Conservation (phyloP, 1,284 basidiomycete species). For the Fomitopsis schrenkii region DNA sequence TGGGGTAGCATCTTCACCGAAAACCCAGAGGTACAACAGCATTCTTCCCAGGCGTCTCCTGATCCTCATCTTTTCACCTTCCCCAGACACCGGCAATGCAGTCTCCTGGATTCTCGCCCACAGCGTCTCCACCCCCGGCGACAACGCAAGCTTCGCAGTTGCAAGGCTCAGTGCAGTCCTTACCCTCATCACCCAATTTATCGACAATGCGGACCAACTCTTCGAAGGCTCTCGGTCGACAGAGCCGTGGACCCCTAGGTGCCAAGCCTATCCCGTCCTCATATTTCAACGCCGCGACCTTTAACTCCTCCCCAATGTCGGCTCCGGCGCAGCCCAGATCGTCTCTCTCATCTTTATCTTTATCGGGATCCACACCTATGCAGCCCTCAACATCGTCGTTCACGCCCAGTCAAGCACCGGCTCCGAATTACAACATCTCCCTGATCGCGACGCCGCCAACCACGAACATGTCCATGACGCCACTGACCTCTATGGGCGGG, state of each 20-base stretch:
- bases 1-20: slow-evolving; percentile 71
- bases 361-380: slow-evolving; percentile 7
- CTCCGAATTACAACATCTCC: slow-evolving; percentile 28
- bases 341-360: slow-evolving; percentile 10
- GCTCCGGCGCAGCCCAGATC: slow-evolving; percentile 6
- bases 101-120: slow-evolving; percentile 19
- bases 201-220: slow-evolving; percentile 14
- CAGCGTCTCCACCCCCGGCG: neutral
- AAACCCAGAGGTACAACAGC: slow-evolving; percentile 33
- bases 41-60: neutral
- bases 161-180: slow-evolving; percentile 29
- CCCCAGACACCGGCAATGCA: slow-evolving; percentile 16
- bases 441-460: slow-evolving; percentile 20
- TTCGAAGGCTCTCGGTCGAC: slow-evolving; percentile 23
- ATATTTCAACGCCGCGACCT: slow-evolving; percentile 31
- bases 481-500: slow-evolving; percentile 13
- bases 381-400: slow-evolving; percentile 12
- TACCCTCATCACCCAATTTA: slow-evolving; percentile 37
- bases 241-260: slow-evolving; percentile 34
- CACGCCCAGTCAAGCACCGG: slow-evolving; percentile 11
- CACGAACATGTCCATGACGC: slow-evolving; percentile 16
- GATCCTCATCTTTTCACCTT: neutral
- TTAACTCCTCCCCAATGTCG: slow-evolving; percentile 15
- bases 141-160: slow-evolving; percentile 16
- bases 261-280: slow-evolving; percentile 32